These are phyloP conservation scores for Stentor coeruleus DNA, from an alignment of 73 alveolate genomes.

Conservation along the genomic window DNA sequence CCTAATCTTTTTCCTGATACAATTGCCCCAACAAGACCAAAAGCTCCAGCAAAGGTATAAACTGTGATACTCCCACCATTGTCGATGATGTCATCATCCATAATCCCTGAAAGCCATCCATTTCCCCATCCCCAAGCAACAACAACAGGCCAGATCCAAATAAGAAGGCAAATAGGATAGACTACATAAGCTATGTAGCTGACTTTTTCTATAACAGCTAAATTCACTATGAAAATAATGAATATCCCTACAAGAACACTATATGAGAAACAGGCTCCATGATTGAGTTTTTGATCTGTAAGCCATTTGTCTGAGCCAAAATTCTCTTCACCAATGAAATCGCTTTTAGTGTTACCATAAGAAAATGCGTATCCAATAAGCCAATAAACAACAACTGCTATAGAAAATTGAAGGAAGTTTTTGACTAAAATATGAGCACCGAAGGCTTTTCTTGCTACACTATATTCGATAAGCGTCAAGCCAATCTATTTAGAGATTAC, in stretches of 20 bases:
- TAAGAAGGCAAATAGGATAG: neutral
- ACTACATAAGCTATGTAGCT: neutral
- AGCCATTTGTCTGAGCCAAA: neutral
- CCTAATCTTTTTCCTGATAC: neutral
- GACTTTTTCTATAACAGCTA: neutral
- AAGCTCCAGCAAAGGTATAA: neutral
- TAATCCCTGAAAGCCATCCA: neutral
- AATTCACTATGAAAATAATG: neutral
- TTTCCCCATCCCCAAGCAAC: neutral
- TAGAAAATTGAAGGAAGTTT: neutral
- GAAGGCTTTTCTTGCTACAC: neutral
- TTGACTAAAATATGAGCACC: neutral
- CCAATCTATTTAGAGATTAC: neutral
- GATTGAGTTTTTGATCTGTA: neutral
- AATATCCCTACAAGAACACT: neutral
- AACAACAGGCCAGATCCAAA: neutral
- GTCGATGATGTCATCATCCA: neutral
- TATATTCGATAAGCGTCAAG: neutral
- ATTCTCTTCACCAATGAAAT: neutral
- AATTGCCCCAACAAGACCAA: slow-evolving; percentile 14
- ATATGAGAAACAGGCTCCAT: slow-evolving; percentile 2
- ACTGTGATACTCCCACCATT: neutral
- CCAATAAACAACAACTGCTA: neutral
- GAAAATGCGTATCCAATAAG: slow-evolving; percentile 3
- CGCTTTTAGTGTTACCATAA: neutral